Percentiles rank a stretch among this genome's conserved stretches.
These are phyloP conservation scores for Botryotinia narcissicola DNA, from an alignment of 2,329 filamentous ascomycete genomes.

Conservation along the genomic window DNA sequence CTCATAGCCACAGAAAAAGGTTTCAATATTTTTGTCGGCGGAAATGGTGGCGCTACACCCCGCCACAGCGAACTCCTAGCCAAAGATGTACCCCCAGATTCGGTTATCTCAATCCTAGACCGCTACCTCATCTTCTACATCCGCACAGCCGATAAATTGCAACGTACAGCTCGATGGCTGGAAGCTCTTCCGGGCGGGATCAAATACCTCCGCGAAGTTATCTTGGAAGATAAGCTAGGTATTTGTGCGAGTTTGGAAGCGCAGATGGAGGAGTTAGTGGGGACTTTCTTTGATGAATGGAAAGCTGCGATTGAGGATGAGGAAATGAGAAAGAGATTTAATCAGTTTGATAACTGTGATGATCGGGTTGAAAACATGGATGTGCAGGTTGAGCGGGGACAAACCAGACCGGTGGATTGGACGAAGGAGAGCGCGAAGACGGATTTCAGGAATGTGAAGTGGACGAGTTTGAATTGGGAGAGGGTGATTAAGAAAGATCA, in stretches of 20 bases:
- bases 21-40: slow-evolving; percentile 88
- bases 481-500: slow-evolving; percentile 69
- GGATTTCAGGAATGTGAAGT: slow-evolving; percentile 70
- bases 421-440: slow-evolving; percentile 62
- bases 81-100: slow-evolving; percentile 79
- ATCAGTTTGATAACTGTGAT: slow-evolving; percentile 79
- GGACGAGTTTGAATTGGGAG: slow-evolving; percentile 71
- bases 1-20: slow-evolving; percentile 90
- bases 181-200: slow-evolving; percentile 82
- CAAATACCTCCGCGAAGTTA: slow-evolving; percentile 76
- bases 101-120: slow-evolving; percentile 81
- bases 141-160: slow-evolving; percentile 84
- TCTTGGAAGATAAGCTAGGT: slow-evolving; percentile 81
- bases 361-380: slow-evolving; percentile 71
- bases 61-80: slow-evolving; percentile 78
- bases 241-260: slow-evolving; percentile 80
- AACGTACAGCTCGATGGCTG: slow-evolving; percentile 85
- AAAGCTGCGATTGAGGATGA: slow-evolving; percentile 74
- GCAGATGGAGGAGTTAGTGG: slow-evolving; percentile 84
- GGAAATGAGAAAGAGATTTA: slow-evolving; percentile 65
- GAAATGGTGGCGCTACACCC: slow-evolving; percentile 85
- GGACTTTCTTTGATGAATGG: slow-evolving; percentile 89
- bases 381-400: slow-evolving; percentile 64
- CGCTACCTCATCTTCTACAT: slow-evolving; percentile 94
- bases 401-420: slow-evolving; percentile 76